Evolutionary conservation across 257 asterid species (phyloP).

Genomic region (Avicennia marina): DNA sequence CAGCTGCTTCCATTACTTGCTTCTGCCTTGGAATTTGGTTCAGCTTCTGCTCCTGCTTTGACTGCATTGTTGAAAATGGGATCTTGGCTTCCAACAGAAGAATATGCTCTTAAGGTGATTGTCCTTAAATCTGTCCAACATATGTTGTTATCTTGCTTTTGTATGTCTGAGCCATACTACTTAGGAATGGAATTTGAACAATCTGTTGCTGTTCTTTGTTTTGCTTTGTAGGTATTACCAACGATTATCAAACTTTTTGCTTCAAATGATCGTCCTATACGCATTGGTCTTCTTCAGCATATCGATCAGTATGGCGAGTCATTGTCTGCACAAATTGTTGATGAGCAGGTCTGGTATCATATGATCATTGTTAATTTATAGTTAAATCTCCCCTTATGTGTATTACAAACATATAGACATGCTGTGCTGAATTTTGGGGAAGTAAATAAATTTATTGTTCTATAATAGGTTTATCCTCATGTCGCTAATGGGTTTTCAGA

Average conservation of each 20-base stretch:
- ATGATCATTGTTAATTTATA: not conserved
- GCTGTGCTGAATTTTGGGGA: not conserved
- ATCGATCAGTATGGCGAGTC: constrained; percentile 93
- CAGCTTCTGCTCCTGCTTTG: constrained; percentile 98
- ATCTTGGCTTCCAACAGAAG: constrained; percentile 83
- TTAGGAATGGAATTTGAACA: not conserved
- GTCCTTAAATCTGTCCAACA: constrained; percentile 16
- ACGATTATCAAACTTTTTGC: constrained; percentile 88
- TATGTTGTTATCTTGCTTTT: constrained; percentile 7
- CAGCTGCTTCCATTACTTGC: constrained; percentile 96
- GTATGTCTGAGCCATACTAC: not conserved
- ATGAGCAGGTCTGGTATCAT: constrained; percentile 69
- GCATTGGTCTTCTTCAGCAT: constrained; percentile 87
- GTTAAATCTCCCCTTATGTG: not conserved
- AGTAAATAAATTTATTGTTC: constrained; percentile 16
- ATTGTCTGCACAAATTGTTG: constrained; percentile 76
- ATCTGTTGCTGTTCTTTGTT: constrained; percentile 17
- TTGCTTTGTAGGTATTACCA: constrained; percentile 57
- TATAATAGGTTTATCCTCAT: constrained; percentile 78
- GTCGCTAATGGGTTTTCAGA: constrained; percentile 95
- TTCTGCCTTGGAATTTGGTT: constrained; percentile 90
- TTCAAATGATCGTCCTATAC: constrained; percentile 83
- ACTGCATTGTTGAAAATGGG: constrained; percentile 91
- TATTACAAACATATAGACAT: not conserved
- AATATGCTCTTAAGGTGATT: constrained; percentile 69